Conservation (phyloP, 176 grass and related monocot genomes). For the Aegilops tauschii region DNA sequence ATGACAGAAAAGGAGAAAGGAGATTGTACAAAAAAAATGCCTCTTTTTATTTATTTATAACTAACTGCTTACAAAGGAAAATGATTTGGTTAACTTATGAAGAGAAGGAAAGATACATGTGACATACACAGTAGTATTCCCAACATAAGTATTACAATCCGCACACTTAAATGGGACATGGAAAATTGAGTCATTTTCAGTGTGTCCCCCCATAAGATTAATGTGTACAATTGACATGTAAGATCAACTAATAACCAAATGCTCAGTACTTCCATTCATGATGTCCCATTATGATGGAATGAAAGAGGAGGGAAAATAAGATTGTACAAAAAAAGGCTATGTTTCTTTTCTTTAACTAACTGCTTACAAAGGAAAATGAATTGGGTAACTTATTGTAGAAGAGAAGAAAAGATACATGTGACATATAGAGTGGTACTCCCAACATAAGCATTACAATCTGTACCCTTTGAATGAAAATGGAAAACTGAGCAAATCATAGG, state of each 20-base stretch:
- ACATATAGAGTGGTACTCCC: not conserved
- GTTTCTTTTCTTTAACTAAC: not conserved
- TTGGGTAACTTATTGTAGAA: not conserved
- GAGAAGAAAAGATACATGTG: not conserved
- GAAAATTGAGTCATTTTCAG: not conserved
- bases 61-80: not conserved
- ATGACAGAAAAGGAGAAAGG: not conserved
- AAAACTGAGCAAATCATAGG: not conserved
- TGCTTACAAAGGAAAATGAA: not conserved
- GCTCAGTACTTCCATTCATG: not conserved
- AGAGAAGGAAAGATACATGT: not conserved
- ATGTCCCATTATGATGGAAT: not conserved
- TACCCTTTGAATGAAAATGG: not conserved
- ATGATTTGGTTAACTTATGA: not conserved
- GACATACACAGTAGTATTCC: not conserved
- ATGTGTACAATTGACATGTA: not conserved
- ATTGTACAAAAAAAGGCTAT: not conserved
- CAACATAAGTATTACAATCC: not conserved
- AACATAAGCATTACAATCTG: not conserved
- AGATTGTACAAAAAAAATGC: not conserved
- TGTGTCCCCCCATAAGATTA: not conserved
- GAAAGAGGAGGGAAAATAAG: not conserved
- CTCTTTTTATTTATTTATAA: not conserved
- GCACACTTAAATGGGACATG: not conserved
- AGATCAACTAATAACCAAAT: not conserved